Evolutionary conservation across 2,329 filamentous ascomycete species (phyloP).

Genomic region (Sclerotinia spermophila): DNA sequence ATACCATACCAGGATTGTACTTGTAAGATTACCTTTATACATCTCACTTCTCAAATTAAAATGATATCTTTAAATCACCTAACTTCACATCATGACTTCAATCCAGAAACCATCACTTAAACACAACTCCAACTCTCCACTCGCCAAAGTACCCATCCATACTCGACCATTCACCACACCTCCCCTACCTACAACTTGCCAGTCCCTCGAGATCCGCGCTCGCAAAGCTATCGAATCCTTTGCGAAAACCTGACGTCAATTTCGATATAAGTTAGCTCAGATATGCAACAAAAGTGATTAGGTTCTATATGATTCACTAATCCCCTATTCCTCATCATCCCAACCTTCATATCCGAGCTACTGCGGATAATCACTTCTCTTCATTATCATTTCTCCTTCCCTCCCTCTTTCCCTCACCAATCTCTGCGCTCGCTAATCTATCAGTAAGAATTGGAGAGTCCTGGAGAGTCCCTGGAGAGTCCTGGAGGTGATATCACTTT

Average conservation of each 20-base stretch:
- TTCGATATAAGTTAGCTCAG: too few relatives aligned
- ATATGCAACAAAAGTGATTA: neutral
- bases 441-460: neutral
- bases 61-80: rapidly evolving
- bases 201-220: too few relatives aligned
- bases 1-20: neutral
- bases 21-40: neutral
- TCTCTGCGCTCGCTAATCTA: neutral
- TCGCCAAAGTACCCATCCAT: neutral
- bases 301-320: neutral
- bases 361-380: neutral
- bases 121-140: neutral
- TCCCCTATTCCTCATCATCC: neutral
- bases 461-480: too few relatives aligned
- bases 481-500: too few relatives aligned
- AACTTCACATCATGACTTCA: neutral
- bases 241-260: too few relatives aligned
- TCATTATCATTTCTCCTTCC: neutral
- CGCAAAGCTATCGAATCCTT: too few relatives aligned
- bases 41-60: neutral
- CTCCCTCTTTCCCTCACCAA: neutral
- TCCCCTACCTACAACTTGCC: too few relatives aligned
- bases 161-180: too few relatives aligned
- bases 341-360: neutral
- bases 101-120: neutral